These are phyloP conservation scores for Colletotrichum sp. DNA, from an alignment of 2,329 filamentous ascomycete genomes.

Conservation along the genomic window DNA sequence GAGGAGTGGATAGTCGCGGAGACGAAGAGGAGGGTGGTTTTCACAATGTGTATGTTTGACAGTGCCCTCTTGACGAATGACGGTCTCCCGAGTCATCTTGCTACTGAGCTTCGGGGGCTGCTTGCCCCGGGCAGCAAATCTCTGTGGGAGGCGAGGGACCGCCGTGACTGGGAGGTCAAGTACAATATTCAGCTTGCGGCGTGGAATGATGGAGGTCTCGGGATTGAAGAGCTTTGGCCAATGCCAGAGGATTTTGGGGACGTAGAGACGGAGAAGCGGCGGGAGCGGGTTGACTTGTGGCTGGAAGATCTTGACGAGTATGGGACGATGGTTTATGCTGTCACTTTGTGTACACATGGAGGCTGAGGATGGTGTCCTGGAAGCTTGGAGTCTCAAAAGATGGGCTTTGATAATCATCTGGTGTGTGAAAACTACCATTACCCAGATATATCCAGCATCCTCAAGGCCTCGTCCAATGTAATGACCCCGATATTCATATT, in stretches of 20 bases:
- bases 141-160: slow-evolving; percentile 45
- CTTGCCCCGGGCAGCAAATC: slow-evolving; percentile 42
- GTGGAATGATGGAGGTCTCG: slow-evolving; percentile 44
- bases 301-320: slow-evolving; percentile 55
- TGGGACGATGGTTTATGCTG: slow-evolving; percentile 56
- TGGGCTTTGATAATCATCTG: not conserved
- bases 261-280: slow-evolving; percentile 30
- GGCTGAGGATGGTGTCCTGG: slow-evolving; percentile 14
- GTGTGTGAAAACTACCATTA: not conserved
- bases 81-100: slow-evolving; percentile 49
- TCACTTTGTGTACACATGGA: slow-evolving; percentile 49
- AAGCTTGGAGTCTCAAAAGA: not conserved
- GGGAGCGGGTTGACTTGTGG: slow-evolving; percentile 50
- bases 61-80: slow-evolving; percentile 49
- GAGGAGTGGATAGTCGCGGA: slow-evolving; percentile 58
- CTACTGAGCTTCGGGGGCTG: slow-evolving; percentile 49
- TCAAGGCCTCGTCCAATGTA: not conserved
- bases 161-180: slow-evolving; percentile 42
- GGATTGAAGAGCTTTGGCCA: slow-evolving; percentile 57
- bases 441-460: not conserved
- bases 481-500: rapidly evolving
- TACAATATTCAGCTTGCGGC: slow-evolving; percentile 46
- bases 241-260: slow-evolving; percentile 34
- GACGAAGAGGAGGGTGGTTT: slow-evolving; percentile 55
- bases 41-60: slow-evolving; percentile 57